Evolutionary conservation across 1,284 basidiomycete genomes (phyloP).

Genomic region (Hemileia vastatrix): DNA sequence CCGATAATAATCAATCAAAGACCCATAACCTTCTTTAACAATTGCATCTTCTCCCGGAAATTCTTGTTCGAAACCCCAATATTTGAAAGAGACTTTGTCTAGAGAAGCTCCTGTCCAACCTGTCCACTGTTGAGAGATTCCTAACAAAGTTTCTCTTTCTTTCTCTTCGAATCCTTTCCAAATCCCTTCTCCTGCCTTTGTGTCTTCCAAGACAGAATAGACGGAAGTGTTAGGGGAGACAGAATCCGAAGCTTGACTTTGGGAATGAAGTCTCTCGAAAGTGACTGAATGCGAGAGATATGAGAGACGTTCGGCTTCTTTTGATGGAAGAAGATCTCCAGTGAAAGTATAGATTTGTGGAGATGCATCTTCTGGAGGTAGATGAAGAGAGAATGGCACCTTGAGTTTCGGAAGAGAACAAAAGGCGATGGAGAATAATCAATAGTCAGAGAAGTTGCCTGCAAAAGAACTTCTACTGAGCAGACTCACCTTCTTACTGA

Average conservation of each 20-base stretch:
- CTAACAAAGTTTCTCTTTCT: too few relatives aligned
- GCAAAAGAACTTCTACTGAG: slow-evolving; percentile 2
- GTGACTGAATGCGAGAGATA: too few relatives aligned
- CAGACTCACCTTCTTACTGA: slow-evolving; percentile 10
- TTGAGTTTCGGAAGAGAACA: too few relatives aligned
- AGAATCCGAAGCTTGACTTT: background rate
- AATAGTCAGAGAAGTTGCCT: too few relatives aligned
- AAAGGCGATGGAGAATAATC: too few relatives aligned
- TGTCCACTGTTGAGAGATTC: background rate
- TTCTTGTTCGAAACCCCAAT: slow-evolving; percentile 41
- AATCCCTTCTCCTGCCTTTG: background rate
- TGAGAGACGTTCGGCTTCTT: too few relatives aligned
- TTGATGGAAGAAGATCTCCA: too few relatives aligned
- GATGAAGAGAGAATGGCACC: too few relatives aligned
- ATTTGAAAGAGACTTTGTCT: slow-evolving; percentile 39
- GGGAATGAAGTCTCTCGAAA: too few relatives aligned
- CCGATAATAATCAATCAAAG: slow-evolving; percentile 38
- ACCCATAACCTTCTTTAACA: slow-evolving; percentile 39
- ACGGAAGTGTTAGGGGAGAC: slow-evolving; percentile 3
- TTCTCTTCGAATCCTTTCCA: too few relatives aligned
- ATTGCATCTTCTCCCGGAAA: slow-evolving; percentile 42
- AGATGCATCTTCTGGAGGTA: too few relatives aligned
- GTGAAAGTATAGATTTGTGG: too few relatives aligned
- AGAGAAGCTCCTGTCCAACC: slow-evolving; percentile 37
- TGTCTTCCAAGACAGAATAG: slow-evolving; percentile 6